Conservation (phyloP, 352 stramenopile genomes). For the Pythium volutum region DNA sequence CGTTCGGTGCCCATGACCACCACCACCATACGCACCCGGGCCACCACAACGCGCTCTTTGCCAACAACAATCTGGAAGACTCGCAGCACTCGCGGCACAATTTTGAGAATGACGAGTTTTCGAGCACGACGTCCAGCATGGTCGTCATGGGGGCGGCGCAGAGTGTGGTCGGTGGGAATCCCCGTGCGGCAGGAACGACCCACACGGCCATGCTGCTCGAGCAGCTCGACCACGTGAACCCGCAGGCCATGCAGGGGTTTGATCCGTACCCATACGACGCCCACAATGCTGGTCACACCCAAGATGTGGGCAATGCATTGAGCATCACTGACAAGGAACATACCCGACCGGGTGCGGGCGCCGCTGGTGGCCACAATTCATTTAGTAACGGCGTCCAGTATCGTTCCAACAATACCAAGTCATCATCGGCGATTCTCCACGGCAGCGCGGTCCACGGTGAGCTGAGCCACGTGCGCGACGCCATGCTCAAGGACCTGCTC, state of each 20-base stretch:
- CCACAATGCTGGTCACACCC: slow-evolving; percentile 27
- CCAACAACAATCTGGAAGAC: slow-evolving; percentile 16
- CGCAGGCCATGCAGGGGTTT: slow-evolving; percentile 83
- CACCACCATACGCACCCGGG: slow-evolving; percentile 6
- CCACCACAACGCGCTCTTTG: neutral
- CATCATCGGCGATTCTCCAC: slow-evolving; percentile 66
- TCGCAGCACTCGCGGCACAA: slow-evolving; percentile 23
- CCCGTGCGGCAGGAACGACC: slow-evolving; percentile 29
- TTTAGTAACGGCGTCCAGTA: slow-evolving; percentile 14
- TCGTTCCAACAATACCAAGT: slow-evolving; percentile 21
- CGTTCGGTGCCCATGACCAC: slow-evolving; percentile 16
- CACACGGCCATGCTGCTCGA: slow-evolving; percentile 77
- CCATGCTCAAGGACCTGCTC: slow-evolving; percentile 81
- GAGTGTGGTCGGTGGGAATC: neutral
- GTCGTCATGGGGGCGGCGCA: slow-evolving; percentile 7
- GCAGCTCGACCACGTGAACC: slow-evolving; percentile 85
- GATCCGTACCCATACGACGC: slow-evolving; percentile 82
- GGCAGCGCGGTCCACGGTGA: slow-evolving; percentile 76
- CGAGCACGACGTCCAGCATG: slow-evolving; percentile 33
- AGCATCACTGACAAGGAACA: slow-evolving; percentile 26
- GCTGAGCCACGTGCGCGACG: slow-evolving; percentile 64
- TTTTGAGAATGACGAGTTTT: slow-evolving; percentile 29
- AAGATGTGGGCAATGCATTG: slow-evolving; percentile 6
- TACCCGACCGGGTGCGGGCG: neutral
- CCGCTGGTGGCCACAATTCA: neutral